phyloP scores from a whole-genome alignment of 305 asterid species.

The Fraxinus platypoda region DNA sequence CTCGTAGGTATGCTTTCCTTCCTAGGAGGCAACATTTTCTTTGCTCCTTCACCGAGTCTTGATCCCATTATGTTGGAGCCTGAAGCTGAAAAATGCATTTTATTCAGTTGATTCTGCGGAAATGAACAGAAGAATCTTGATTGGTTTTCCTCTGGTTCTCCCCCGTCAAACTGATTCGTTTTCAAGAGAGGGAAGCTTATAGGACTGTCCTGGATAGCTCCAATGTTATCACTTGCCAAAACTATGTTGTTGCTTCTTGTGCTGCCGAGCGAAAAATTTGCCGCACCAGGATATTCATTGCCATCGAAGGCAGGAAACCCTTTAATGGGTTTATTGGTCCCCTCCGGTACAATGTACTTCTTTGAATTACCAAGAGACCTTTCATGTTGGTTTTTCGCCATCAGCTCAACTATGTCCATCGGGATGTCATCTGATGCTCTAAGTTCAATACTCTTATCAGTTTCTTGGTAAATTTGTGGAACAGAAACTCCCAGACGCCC shows the following conservation, averaged over 20 bases:
- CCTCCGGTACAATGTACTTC: constrained; percentile 17
- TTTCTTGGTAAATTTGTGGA: constrained; percentile 27
- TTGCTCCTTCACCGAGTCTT: constrained; percentile 17
- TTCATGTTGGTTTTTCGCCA: constrained; percentile 69
- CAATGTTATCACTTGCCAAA: constrained; percentile 22
- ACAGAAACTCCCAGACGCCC: constrained; percentile 22
- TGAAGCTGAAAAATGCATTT: constrained; percentile 30
- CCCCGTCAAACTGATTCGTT: constrained; percentile 21
- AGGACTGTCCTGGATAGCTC: constrained; percentile 19
- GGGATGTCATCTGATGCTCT: constrained; percentile 70
- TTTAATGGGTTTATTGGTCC: constrained; percentile 14
- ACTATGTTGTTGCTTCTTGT: constrained; percentile 21
- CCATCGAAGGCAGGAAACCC: constrained; percentile 27
- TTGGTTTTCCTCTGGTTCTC: constrained; percentile 26
- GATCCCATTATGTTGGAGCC: constrained; percentile 28
- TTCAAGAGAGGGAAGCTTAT: constrained; percentile 24
- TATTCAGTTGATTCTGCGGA: constrained; percentile 36
- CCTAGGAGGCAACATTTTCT: background rate
- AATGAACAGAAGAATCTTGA: constrained; percentile 28
- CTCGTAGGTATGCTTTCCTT: background rate
- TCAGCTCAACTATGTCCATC: constrained; percentile 75
- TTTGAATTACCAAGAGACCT: constrained; percentile 40
- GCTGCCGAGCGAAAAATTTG: constrained; percentile 25
- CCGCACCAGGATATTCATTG: constrained; percentile 25
- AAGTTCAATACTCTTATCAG: constrained; percentile 23